Percentiles rank a stretch among this genome's conserved stretches.
These are phyloP conservation scores for Xylaria acuta DNA, from an alignment of 495 filamentous ascomycete genomes.

Conservation along the genomic window DNA sequence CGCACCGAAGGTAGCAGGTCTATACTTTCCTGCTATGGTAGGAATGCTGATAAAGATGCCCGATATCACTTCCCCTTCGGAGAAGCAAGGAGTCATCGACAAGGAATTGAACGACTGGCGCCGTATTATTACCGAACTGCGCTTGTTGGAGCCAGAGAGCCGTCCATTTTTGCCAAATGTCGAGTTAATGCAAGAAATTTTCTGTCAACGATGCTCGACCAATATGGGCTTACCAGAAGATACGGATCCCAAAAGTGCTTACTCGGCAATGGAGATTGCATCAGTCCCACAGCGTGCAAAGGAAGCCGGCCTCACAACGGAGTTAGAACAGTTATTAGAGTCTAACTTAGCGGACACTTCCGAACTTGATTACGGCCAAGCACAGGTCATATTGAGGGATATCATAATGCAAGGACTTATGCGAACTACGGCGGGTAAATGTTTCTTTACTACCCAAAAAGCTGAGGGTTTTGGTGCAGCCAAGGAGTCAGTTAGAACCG, in stretches of 20 bases:
- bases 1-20: background rate
- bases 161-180: background rate
- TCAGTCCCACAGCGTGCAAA: background rate
- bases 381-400: no score
- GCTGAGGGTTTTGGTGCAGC: background rate
- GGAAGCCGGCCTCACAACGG: background rate
- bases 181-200: background rate
- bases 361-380: no score
- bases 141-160: background rate
- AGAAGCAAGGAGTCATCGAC: no score
- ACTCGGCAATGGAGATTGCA: background rate
- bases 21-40: constrained; percentile 1
- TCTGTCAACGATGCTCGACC: background rate
- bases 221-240: no score
- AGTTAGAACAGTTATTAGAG: background rate
- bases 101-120: background rate
- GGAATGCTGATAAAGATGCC: background rate
- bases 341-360: no score
- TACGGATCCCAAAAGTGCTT: no score
- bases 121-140: background rate
- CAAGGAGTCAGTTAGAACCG: background rate
- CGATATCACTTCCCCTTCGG: background rate
- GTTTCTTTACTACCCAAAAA: background rate
- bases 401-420: background rate
- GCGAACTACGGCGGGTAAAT: background rate